Base-by-base conservation (phyloP, 2,329 filamentous ascomycete genomes). In the Talaromyces sp. region DNA sequence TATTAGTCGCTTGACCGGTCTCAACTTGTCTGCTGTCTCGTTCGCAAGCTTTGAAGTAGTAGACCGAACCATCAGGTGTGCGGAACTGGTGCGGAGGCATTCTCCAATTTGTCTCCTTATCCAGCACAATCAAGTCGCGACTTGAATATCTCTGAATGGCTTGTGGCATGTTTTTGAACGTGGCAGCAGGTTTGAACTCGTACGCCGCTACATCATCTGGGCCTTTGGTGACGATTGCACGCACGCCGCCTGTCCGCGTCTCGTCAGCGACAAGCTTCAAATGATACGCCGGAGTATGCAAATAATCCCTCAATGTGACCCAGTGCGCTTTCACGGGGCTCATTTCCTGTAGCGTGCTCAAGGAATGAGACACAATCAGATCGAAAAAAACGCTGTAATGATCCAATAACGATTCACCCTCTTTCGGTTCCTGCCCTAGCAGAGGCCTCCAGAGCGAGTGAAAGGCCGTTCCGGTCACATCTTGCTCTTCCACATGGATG, bases 251-350 rank as follows among this genome's bases (percentile, higher is more conserved):
- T 11, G 37, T 33, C n/a, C 55, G 39, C 16, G 4, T 39, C 5
- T 16, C 11, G 28, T 61, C 21, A 37, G 59, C 12, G 25, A 61
- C 39, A 18, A 61, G 35, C 37, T 61, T 61, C 25, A 61, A 54
- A n/a, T 16, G 5, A 48, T 61, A 61, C 9, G 46, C 39, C 18
- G 59, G 59, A 25, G 59, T 55, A 48, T 61, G 48, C 18, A 61
- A 46, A n/a, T 61, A 61, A 31, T 61, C 59, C 8, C 40, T 56
- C 39, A 61, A 44, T 2, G 48, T 61, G 18, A 44, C 37, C 59
- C 59, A 61, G 21, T 61, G 18, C 8, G 59, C 12, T 31, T 23
- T 21, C 14, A 18, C 14, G 2, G 59, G 50, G 9, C 28, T 28
- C 18, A 61, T 52, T 12, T 40, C 55, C 50, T 56, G 59, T 12